These are phyloP conservation scores for Cephaloascus albidus DNA, from an alignment of 805 yeast species.

Conservation along the genomic window DNA sequence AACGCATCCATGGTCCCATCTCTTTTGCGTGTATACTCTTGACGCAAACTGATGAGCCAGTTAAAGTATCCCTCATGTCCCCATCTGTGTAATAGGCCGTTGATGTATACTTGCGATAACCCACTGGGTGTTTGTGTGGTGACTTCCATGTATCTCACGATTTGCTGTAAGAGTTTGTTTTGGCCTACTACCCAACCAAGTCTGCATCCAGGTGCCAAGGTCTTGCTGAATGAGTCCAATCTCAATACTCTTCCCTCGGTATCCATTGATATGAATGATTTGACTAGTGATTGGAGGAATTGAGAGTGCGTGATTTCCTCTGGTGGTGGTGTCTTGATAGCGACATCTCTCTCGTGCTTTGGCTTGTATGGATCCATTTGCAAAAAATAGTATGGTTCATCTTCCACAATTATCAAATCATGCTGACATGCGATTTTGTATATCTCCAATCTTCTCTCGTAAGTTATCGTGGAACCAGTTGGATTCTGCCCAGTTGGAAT, in stretches of 20 bases:
- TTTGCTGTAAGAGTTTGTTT: slow-evolving; percentile 21
- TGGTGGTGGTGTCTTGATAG: neutral
- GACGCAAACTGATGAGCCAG: neutral
- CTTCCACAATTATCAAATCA: slow-evolving; percentile 83
- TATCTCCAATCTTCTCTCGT: slow-evolving; percentile 68
- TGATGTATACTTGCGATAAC: neutral
- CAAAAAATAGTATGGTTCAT: slow-evolving; percentile 94
- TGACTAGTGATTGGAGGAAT: neutral
- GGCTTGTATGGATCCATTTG: slow-evolving; percentile 74
- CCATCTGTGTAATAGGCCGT: neutral
- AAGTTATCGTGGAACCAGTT: slow-evolving; percentile 77
- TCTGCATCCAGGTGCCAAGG: neutral
- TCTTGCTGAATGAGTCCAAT: neutral
- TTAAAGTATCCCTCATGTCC: neutral
- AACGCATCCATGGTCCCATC: neutral
- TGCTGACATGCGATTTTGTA: slow-evolving; percentile 76
- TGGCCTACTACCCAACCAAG: neutral
- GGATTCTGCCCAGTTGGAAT: slow-evolving; percentile 98
- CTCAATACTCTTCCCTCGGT: neutral
- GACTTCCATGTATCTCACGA: neutral
- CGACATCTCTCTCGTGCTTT: neutral
- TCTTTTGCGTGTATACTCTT: neutral
- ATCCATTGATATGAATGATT: neutral
- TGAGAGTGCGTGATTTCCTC: neutral
- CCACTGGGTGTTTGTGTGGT: neutral